Percentiles rank a stretch among this genome's conserved stretches.
These are phyloP conservation scores for Epichloe uncinata DNA, from an alignment of 2,329 filamentous ascomycete genomes.

Conservation along the genomic window DNA sequence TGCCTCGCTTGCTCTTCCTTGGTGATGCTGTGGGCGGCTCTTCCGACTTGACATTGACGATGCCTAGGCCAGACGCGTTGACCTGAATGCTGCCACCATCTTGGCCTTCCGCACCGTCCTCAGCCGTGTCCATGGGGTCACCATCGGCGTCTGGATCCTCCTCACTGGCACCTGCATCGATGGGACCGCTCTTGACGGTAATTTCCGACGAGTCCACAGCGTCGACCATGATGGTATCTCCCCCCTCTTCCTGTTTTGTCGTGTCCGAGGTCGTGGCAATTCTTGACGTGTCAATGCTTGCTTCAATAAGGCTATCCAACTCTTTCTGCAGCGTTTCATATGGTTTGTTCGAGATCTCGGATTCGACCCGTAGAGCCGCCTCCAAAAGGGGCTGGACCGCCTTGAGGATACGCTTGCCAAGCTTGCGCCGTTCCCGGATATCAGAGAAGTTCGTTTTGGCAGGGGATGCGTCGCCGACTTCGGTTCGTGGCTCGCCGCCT, in stretches of 20 bases:
- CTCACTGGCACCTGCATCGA: conserved; percentile 6
- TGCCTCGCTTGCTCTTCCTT: conserved; percentile 14
- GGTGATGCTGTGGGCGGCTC: conserved; percentile 8
- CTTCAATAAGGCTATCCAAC: conserved; percentile 59
- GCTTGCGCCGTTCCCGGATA: conserved; percentile 65
- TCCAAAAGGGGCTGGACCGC: conserved; percentile 67
- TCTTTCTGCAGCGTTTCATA: conserved; percentile 59
- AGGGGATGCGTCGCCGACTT: conserved; percentile 32
- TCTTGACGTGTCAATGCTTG: conserved; percentile 45
- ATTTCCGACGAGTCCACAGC: conserved; percentile 32
- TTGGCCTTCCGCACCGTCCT: conserved; percentile 21
- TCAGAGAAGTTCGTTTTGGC: conserved; percentile 46
- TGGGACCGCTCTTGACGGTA: conserved; percentile 25
- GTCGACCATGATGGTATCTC: conserved; percentile 40
- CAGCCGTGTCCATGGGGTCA: conserved; percentile 23
- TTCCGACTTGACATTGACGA: conserved; percentile 10
- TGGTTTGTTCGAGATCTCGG: conserved; percentile 60
- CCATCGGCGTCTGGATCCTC: conserved; percentile 16
- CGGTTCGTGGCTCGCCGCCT: conserved; percentile 14
- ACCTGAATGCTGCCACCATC: conserved; percentile 32
- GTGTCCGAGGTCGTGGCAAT: conserved; percentile 24
- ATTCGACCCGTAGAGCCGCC: conserved; percentile 63
- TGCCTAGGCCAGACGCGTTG: conserved; percentile 27
- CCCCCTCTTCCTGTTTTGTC: conserved; percentile 23
- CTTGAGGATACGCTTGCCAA: conserved; percentile 85